phyloP scores from a whole-genome alignment of 306 rosid genomes.

The Vigna unguiculata region DNA sequence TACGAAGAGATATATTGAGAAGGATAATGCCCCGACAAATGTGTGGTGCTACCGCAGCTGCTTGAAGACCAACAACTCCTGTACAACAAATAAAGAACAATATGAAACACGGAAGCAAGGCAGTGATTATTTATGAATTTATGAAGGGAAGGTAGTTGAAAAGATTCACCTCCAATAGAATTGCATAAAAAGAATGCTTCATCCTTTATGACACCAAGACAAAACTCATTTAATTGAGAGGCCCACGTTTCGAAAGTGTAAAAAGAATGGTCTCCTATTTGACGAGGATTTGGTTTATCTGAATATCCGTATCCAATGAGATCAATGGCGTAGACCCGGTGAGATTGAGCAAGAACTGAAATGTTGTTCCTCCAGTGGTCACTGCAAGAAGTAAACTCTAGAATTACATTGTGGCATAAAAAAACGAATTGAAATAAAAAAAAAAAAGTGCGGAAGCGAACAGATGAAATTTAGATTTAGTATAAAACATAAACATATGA shows the following conservation, averaged over 20 bases:
- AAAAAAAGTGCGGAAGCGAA: conserved; percentile 26
- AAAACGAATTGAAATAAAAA: conserved; percentile 4
- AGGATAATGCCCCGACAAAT: conserved; percentile 79
- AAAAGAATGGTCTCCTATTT: conserved; percentile 62
- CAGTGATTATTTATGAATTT: neutral
- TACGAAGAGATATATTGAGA: conserved; percentile 83
- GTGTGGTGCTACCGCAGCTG: conserved; percentile 73
- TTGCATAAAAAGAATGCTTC: conserved; percentile 88
- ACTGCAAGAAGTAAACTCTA: conserved; percentile 65
- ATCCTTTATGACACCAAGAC: conserved; percentile 73
- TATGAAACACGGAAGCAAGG: neutral
- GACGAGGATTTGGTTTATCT: conserved; percentile 88
- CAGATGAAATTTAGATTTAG: neutral
- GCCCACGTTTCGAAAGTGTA: conserved; percentile 97
- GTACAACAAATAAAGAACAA: conserved; percentile 36
- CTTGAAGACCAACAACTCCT: conserved; percentile 99
- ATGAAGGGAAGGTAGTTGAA: neutral
- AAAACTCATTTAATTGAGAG: conserved; percentile 82
- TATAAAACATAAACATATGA: neutral
- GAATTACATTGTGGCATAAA: conserved; percentile 27
- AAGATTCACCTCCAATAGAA: conserved; percentile 85
- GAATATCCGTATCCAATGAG: conserved; percentile 99
- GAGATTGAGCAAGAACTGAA: conserved; percentile 72
- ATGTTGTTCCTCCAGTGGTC: conserved; percentile 96
- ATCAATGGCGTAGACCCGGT: conserved; percentile 86